Percentiles rank a stretch among this genome's conserved stretches.
phyloP scores from a whole-genome alignment of 805 yeast species.

The Ogataea chonburiensis region DNA sequence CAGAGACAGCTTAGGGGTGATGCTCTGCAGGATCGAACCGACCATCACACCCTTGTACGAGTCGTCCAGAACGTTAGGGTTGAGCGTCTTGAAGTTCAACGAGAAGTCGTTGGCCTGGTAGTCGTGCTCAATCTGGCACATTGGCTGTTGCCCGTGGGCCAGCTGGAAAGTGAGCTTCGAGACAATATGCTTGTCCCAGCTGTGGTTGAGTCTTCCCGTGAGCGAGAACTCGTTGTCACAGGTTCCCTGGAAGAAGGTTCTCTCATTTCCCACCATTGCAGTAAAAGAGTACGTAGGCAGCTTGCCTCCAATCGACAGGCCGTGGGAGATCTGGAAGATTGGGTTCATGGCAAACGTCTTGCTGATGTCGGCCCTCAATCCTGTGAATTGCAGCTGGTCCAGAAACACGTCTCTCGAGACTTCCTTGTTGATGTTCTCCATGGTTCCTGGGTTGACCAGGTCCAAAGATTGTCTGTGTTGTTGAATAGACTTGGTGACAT shows the following conservation, averaged over 20 bases:
- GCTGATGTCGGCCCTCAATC: slow-evolving; percentile 93
- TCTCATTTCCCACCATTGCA: slow-evolving; percentile 85
- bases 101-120: slow-evolving; percentile 87
- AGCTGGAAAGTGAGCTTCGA: slow-evolving; percentile 87
- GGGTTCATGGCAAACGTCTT: slow-evolving; percentile 90
- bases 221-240: slow-evolving; percentile 83
- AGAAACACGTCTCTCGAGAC: slow-evolving; percentile 91
- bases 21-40: slow-evolving; percentile 85
- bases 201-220: slow-evolving; percentile 86
- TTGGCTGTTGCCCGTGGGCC: slow-evolving; percentile 84
- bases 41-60: slow-evolving; percentile 89
- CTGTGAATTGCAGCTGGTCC: slow-evolving; percentile 87
- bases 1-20: slow-evolving; percentile 77
- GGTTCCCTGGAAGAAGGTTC: slow-evolving; percentile 85
- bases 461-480: slow-evolving; percentile 81
- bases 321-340: slow-evolving; percentile 94
- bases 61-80: slow-evolving; percentile 77
- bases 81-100: slow-evolving; percentile 83
- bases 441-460: slow-evolving; percentile 88
- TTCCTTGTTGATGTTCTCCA: slow-evolving; percentile 91
- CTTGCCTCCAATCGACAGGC: slow-evolving; percentile 84
- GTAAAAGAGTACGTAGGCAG: slow-evolving; percentile 90
- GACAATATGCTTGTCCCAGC: slow-evolving; percentile 77
- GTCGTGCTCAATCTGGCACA: slow-evolving; percentile 96
- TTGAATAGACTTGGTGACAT: slow-evolving; percentile 66